These are phyloP conservation scores for Leersia perrieri DNA, from an alignment of 176 grass and related monocot genomes.

Conservation along the genomic window DNA sequence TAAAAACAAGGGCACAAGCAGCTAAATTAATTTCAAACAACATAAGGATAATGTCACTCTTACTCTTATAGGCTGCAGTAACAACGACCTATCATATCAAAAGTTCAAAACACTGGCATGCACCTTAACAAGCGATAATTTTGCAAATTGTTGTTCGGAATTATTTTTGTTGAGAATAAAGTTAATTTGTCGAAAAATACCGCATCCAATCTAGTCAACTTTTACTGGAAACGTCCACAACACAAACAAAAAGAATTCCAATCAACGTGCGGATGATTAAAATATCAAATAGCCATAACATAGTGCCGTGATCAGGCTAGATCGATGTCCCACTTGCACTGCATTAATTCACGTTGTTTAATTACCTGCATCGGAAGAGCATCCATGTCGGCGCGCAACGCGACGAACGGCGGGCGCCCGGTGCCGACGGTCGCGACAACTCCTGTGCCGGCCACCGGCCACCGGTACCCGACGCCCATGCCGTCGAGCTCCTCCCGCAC, in stretches of 20 bases:
- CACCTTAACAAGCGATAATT: too few species aligned
- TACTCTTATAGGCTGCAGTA: too few species aligned
- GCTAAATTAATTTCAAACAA: not conserved
- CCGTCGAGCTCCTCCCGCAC: slow-evolving; percentile 60
- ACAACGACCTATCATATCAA: too few species aligned
- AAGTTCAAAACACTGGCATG: not conserved
- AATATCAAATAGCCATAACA: not conserved
- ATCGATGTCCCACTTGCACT: too few species aligned
- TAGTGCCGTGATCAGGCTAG: too few species aligned
- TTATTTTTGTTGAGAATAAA: too few species aligned
- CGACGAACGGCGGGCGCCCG: slow-evolving; percentile 51
- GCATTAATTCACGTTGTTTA: too few species aligned
- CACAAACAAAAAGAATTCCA: not conserved
- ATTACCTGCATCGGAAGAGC: slow-evolving; percentile 76
- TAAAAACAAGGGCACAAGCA: not conserved
- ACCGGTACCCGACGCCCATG: slow-evolving; percentile 45
- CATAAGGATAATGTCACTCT: not conserved
- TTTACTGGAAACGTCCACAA: not conserved
- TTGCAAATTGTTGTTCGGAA: too few species aligned
- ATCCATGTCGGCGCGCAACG: slow-evolving; percentile 76
- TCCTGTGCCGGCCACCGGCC: slow-evolving; percentile 60
- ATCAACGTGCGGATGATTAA: not conserved
- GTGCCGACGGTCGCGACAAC: slow-evolving; percentile 56
- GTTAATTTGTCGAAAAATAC: too few species aligned
- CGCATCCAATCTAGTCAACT: not conserved